These are phyloP conservation scores for Claviceps paspali DNA, from an alignment of 2,329 filamentous ascomycete genomes.

Conservation along the genomic window DNA sequence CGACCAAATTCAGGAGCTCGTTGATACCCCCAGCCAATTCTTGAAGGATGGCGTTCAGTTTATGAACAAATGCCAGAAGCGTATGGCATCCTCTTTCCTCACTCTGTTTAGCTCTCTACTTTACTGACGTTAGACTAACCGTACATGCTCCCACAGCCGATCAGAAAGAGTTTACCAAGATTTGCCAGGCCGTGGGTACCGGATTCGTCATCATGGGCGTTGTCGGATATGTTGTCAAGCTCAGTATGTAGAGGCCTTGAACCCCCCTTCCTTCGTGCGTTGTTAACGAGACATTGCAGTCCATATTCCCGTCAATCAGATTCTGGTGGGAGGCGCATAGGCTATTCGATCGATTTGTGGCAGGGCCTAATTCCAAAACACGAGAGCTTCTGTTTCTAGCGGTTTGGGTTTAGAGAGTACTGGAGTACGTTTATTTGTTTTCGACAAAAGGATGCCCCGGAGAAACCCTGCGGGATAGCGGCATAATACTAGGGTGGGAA, in stretches of 20 bases:
- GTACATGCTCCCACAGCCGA: slow-evolving; percentile 18
- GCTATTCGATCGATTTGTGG: neutral
- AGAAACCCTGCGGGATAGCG: neutral
- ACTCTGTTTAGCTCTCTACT: neutral
- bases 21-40: slow-evolving; percentile 54
- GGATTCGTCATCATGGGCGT: slow-evolving; percentile 58
- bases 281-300: slow-evolving; percentile 23
- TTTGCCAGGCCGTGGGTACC: slow-evolving; percentile 47
- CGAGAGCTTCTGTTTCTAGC: neutral
- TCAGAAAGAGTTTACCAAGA: slow-evolving; percentile 27
- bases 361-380: neutral
- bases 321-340: slow-evolving; percentile 52
- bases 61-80: slow-evolving; percentile 47
- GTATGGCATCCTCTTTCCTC: slow-evolving; percentile 24
- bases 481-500: neutral
- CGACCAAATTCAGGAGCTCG: slow-evolving; percentile 54
- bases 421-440: neutral
- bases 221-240: slow-evolving; percentile 55
- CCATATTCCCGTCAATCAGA: slow-evolving; percentile 56
- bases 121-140: neutral
- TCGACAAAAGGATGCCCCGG: neutral
- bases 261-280: neutral
- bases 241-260: slow-evolving; percentile 31
- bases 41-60: slow-evolving; percentile 46
- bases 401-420: neutral